These are phyloP conservation scores for Paraglomus brasilianum DNA, from an alignment of 192 early-diverging fungal species.

Conservation along the genomic window DNA sequence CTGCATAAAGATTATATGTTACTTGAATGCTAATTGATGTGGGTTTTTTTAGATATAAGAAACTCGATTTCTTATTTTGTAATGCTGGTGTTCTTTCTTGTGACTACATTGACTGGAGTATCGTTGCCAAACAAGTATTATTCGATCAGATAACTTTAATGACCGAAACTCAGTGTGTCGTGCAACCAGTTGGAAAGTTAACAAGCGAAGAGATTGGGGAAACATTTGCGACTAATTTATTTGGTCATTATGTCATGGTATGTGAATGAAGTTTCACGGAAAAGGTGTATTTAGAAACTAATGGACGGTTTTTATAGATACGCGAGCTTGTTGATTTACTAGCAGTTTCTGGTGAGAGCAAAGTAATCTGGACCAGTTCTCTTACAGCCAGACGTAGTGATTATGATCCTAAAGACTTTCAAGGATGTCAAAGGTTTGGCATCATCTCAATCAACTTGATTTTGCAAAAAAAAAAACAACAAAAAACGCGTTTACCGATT, in stretches of 20 bases:
- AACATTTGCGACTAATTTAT: slow-evolving; percentile 55
- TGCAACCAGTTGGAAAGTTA: slow-evolving; percentile 46
- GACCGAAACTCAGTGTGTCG: slow-evolving; percentile 42
- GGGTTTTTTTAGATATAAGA: slow-evolving; percentile 33
- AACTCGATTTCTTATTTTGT: slow-evolving; percentile 52
- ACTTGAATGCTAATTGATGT: background rate
- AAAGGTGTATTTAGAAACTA: background rate
- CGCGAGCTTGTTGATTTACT: slow-evolving; percentile 48
- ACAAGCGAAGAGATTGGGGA: slow-evolving; percentile 52
- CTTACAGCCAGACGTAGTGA: slow-evolving; percentile 36
- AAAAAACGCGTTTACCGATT: background rate
- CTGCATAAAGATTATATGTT: background rate
- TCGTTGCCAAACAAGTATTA: slow-evolving; percentile 35
- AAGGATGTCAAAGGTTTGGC: slow-evolving; percentile 42
- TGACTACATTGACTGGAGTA: slow-evolving; percentile 42
- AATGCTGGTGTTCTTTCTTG: slow-evolving; percentile 54
- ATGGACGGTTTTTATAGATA: slow-evolving; percentile 34
- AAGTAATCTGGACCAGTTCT: slow-evolving; percentile 59
- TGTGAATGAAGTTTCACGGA: background rate
- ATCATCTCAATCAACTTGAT: background rate
- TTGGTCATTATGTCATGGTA: slow-evolving; percentile 63
- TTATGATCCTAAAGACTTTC: slow-evolving; percentile 49
- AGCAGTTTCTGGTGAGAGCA: slow-evolving; percentile 39
- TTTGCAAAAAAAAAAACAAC: background rate
- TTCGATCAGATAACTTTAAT: slow-evolving; percentile 37